Conservation (phyloP, 1,284 basidiomycete species). For the Marasmius oreades region DNA sequence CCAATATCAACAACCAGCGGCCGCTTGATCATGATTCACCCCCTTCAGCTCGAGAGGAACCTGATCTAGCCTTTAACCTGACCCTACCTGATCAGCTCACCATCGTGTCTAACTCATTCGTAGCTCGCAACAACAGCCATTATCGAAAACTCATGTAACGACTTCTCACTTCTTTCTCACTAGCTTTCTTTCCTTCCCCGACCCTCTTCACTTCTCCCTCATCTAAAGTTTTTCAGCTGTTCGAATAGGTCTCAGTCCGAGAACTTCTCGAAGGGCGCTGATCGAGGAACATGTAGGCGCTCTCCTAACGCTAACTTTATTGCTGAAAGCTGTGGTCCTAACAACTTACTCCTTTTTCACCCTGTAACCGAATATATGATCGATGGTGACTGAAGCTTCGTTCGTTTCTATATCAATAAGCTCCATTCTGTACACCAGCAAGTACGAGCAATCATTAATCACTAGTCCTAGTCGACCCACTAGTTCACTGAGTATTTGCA, state of each 20-base stretch:
- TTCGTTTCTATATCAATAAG: no score
- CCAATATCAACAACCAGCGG: slow-evolving; percentile 64
- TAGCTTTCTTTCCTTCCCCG: neutral
- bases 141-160: neutral
- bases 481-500: neutral
- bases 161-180: neutral
- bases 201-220: neutral
- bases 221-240: neutral
- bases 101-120: neutral
- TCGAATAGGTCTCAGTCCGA: neutral
- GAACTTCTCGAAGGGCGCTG: neutral
- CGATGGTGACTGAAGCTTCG: no score
- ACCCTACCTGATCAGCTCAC: neutral
- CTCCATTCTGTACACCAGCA: no score
- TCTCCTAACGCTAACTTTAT: slow-evolving; percentile 3
- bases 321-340: neutral
- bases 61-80: neutral
- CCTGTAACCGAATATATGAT: no score
- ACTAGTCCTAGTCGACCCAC: neutral
- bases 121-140: neutral
- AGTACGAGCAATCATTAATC: no score
- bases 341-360: neutral
- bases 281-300: neutral
- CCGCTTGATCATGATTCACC: neutral
- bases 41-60: neutral